phyloP scores from a whole-genome alignment of 2,329 filamentous ascomycete genomes.

The Bipolaris bicolor region DNA sequence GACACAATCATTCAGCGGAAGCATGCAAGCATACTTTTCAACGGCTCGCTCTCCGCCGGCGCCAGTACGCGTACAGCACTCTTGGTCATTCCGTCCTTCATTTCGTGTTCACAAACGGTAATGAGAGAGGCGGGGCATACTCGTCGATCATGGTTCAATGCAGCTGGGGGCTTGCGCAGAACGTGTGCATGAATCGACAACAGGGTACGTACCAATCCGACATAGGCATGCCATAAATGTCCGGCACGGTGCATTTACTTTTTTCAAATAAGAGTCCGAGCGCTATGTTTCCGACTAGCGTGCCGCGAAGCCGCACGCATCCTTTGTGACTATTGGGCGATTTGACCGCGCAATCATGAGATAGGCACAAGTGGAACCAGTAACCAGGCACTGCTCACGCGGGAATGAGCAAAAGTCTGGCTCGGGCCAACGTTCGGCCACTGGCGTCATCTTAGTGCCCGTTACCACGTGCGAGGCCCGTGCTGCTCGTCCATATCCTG shows the following conservation, averaged over 20 bases:
- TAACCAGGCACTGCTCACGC: not conserved
- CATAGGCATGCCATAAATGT: not conserved
- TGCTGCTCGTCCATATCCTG: not conserved
- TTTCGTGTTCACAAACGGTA: not conserved
- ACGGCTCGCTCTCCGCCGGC: not conserved
- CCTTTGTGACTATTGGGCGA: not conserved
- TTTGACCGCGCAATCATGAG: not conserved
- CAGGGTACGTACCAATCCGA: not conserved
- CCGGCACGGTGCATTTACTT: not conserved
- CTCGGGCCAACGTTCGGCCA: slow-evolving; percentile 1
- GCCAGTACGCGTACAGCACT: not conserved
- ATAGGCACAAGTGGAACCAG: not conserved
- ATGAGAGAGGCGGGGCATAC: not conserved
- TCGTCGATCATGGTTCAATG: not conserved
- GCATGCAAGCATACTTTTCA: not conserved
- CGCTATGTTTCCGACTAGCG: not conserved
- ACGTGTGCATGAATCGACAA: not conserved
- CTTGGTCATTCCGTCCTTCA: not conserved
- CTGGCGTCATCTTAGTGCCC: slow-evolving; percentile 1
- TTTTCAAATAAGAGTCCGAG: not conserved
- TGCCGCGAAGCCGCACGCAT: not conserved
- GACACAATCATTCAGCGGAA: not conserved
- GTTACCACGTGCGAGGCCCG: not conserved
- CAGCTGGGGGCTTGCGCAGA: not conserved
- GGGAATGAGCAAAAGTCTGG: not conserved